Evolutionary conservation across 352 stramenopile genomes (phyloP).

Genomic region (Pilasporangium apinafurcum): DNA sequence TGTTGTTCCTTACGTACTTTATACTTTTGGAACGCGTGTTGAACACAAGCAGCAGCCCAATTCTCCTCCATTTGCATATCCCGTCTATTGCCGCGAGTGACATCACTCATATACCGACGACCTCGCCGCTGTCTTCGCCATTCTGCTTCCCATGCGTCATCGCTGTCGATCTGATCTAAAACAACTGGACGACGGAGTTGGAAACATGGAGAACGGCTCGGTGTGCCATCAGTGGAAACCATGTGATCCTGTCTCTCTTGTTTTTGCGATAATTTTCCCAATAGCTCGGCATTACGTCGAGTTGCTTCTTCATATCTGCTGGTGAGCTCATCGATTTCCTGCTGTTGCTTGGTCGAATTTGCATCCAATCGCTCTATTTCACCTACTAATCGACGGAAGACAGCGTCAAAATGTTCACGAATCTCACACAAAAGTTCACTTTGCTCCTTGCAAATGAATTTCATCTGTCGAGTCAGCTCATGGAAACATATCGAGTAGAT

Average conservation of each 20-base stretch:
- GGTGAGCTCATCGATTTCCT: conserved; percentile 11
- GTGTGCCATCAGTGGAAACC: not conserved
- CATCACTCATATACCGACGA: conserved; percentile 3
- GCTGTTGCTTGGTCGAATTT: conserved; percentile 18
- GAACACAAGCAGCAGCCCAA: conserved; percentile 35
- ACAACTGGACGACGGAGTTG: not conserved
- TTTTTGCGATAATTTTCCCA: conserved; percentile 1
- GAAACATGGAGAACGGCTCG: too few species aligned
- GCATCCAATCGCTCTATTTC: conserved; percentile 9
- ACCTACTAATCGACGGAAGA: conserved; percentile 14
- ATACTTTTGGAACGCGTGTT: conserved; percentile 57
- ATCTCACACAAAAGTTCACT: conserved; percentile 64
- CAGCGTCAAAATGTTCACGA: conserved; percentile 37
- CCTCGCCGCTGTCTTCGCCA: conserved; percentile 27
- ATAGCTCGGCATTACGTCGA: conserved; percentile 15
- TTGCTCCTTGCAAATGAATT: conserved; percentile 74
- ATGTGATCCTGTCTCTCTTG: not conserved
- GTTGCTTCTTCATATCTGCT: conserved; percentile 5
- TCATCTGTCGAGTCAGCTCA: conserved; percentile 67
- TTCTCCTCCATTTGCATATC: conserved; percentile 43
- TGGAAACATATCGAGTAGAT: conserved; percentile 76
- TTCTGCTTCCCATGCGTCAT: conserved; percentile 15
- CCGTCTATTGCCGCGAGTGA: conserved; percentile 8
- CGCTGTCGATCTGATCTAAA: conserved; percentile 6
- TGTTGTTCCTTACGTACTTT: conserved; percentile 46